Conservation (phyloP, 345 rosid genomes). For the Linum lewisii region DNA sequence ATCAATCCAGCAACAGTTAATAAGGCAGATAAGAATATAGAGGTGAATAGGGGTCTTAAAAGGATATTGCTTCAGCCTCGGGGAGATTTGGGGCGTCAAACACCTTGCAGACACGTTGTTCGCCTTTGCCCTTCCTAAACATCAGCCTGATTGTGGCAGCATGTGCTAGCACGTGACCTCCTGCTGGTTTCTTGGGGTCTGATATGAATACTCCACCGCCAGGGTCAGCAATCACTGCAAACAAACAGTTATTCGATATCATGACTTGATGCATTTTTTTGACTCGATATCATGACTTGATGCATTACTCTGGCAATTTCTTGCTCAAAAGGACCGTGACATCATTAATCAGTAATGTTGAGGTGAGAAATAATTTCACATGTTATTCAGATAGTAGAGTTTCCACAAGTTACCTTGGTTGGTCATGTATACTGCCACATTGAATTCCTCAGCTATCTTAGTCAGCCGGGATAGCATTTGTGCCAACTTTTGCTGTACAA, state of each 20-base stretch:
- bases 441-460: slow-evolving; percentile 91
- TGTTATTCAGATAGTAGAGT: background rate
- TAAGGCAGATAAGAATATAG: background rate
- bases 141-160: slow-evolving; percentile 77
- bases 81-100: slow-evolving; percentile 91
- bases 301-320: background rate
- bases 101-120: slow-evolving; percentile 78
- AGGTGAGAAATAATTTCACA: background rate
- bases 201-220: slow-evolving; percentile 85
- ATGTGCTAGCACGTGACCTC: slow-evolving; percentile 84
- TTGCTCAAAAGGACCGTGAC: too few relatives aligned
- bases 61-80: slow-evolving; percentile 97
- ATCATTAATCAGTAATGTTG: too few relatives aligned
- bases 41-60: background rate
- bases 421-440: slow-evolving; percentile 86
- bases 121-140: slow-evolving; percentile 97
- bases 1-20: background rate
- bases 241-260: background rate
- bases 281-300: background rate
- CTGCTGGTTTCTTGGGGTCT: slow-evolving; percentile 84
- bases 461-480: slow-evolving; percentile 78
- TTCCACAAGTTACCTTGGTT: slow-evolving; percentile 52
- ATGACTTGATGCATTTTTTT: background rate
- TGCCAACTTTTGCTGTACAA: slow-evolving; percentile 81
- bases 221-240: slow-evolving; percentile 76